Evolutionary conservation across 805 yeast species (phyloP).

Genomic region (Saccharomycopsis amapae): DNA sequence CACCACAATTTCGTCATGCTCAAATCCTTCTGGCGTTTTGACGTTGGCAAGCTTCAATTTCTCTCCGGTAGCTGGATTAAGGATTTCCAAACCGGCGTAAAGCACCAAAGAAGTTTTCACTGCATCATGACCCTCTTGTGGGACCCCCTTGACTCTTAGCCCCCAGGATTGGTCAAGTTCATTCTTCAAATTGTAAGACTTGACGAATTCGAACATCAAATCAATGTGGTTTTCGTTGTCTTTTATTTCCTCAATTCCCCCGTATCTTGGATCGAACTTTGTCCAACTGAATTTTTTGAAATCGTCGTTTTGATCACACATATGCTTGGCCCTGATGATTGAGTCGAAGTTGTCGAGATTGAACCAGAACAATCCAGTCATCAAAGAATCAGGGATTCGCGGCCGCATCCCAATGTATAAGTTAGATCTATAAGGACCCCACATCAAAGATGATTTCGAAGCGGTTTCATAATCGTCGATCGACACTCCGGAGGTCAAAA

Average conservation of each 20-base stretch:
- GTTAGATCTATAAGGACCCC: slow-evolving; percentile 94
- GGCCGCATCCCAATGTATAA: slow-evolving; percentile 84
- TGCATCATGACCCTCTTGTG: slow-evolving; percentile 42
- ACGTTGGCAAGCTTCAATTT: slow-evolving; percentile 27
- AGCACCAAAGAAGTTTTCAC: slow-evolving; percentile 61
- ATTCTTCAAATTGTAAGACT: slow-evolving; percentile 34
- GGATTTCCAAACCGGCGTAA: slow-evolving; percentile 67
- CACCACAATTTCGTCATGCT: slow-evolving; percentile 31
- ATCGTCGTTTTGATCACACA: slow-evolving; percentile 65
- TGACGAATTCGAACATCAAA: slow-evolving; percentile 67
- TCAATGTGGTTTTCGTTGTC: slow-evolving; percentile 61
- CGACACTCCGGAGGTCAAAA: neutral
- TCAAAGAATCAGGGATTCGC: slow-evolving; percentile 63
- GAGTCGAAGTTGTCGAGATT: slow-evolving; percentile 52
- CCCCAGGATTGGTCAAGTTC: slow-evolving; percentile 75
- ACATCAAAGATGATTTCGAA: slow-evolving; percentile 48
- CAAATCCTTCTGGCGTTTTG: slow-evolving; percentile 28
- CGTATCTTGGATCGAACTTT: slow-evolving; percentile 78
- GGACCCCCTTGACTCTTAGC: slow-evolving; percentile 57
- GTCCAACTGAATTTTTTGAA: slow-evolving; percentile 77
- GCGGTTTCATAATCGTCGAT: slow-evolving; percentile 27
- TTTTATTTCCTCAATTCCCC: slow-evolving; percentile 71
- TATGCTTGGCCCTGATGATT: slow-evolving; percentile 55
- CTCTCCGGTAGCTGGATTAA: slow-evolving; percentile 22
- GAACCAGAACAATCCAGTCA: slow-evolving; percentile 86